Conservation (phyloP, 345 rosid species). For the Corchorus capsularis region DNA sequence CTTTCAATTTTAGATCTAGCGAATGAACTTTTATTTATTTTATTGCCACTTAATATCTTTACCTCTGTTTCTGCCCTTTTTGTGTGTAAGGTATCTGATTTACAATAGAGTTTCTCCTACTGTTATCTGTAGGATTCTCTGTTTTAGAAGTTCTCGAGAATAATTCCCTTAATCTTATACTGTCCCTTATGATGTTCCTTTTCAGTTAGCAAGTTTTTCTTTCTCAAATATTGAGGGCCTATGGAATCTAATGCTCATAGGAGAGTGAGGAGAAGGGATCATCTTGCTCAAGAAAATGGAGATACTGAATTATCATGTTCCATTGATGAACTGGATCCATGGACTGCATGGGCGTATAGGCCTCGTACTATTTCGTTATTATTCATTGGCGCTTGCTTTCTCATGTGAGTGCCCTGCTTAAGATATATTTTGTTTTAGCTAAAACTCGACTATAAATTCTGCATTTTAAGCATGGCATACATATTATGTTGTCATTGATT, state of each 20-base stretch:
- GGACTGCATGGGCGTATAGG: constrained; percentile 99
- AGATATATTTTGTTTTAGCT: neutral
- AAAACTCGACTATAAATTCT: neutral
- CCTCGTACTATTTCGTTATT: constrained; percentile 91
- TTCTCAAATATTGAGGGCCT: constrained; percentile 18
- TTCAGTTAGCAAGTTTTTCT: constrained; percentile 20
- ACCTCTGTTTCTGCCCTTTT: neutral
- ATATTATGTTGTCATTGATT: neutral
- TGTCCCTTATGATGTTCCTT: neutral
- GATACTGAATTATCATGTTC: constrained; percentile 28
- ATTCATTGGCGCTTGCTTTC: constrained; percentile 89
- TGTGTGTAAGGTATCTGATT: constrained; percentile 1
- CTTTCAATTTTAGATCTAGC: neutral
- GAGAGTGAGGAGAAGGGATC: constrained; percentile 55
- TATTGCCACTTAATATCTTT: neutral
- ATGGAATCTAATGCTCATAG: constrained; percentile 70
- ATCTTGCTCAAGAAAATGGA: constrained; percentile 57
- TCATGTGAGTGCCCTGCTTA: constrained; percentile 63
- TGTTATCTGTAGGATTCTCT: neutral
- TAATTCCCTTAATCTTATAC: constrained; percentile 2
- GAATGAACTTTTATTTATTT: neutral
- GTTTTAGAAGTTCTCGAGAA: constrained; percentile 4
- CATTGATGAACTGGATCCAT: constrained; percentile 82
- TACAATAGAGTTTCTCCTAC: neutral
- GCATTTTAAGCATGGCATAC: neutral